phyloP scores from a whole-genome alignment of 305 asterid genomes.

The Caryopteris hybrid region DNA sequence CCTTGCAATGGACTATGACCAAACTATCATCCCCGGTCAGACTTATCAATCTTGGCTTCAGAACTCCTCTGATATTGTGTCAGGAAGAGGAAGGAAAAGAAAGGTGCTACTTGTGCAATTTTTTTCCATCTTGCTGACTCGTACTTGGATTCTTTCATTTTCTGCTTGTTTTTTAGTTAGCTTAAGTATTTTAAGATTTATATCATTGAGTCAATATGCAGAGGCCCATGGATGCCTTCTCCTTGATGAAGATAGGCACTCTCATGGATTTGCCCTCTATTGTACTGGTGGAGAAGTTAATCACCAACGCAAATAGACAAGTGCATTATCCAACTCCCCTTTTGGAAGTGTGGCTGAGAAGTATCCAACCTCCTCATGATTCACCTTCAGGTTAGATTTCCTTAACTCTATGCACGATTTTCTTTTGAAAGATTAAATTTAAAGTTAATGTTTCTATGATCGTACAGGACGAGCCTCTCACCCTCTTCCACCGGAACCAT shows the following conservation, averaged over 20 bases:
- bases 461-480: slow-evolving; percentile 49
- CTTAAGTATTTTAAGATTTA: slow-evolving; percentile 15
- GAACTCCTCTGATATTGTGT: slow-evolving; percentile 49
- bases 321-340: slow-evolving; percentile 68
- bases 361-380: slow-evolving; percentile 58
- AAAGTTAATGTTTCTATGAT: slow-evolving; percentile 2
- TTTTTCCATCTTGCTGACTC: too few species aligned
- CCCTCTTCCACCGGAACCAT: slow-evolving; percentile 57
- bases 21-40: slow-evolving; percentile 70
- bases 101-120: slow-evolving; percentile 30
- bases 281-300: slow-evolving; percentile 51
- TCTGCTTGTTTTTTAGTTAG: slow-evolving; percentile 11
- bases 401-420: slow-evolving; percentile 12
- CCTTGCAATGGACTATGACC: slow-evolving; percentile 55
- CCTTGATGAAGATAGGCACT: slow-evolving; percentile 47
- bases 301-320: slow-evolving; percentile 30
- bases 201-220: slow-evolving; percentile 23
- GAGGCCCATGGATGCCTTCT: slow-evolving; percentile 39
- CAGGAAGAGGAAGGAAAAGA: slow-evolving; percentile 50
- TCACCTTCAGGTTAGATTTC: slow-evolving; percentile 68
- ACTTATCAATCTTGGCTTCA: slow-evolving; percentile 83
- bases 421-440: neutral
- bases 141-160: too few species aligned
- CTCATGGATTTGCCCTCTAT: slow-evolving; percentile 74
- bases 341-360: slow-evolving; percentile 56